Conservation (phyloP, 352 stramenopile genomes). For the Pythium chondricola region DNA sequence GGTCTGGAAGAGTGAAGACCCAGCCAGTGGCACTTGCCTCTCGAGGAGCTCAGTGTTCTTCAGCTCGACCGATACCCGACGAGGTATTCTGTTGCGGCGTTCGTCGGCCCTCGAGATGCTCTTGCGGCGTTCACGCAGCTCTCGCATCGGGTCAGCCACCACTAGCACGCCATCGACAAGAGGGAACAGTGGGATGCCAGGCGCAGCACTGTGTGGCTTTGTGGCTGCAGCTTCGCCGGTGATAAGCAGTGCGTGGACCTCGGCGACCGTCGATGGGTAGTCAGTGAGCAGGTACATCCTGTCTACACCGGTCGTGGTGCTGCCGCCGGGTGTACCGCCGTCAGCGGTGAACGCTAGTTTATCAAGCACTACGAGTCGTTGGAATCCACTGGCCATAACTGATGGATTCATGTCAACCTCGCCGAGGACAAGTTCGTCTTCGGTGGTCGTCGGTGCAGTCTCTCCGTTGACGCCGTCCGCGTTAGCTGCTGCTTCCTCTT, state of each 20-base stretch:
- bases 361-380: slow-evolving; percentile 37
- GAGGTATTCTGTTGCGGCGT: slow-evolving; percentile 9
- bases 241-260: slow-evolving; percentile 39
- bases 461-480: neutral
- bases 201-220: neutral
- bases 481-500: neutral
- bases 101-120: slow-evolving; percentile 20
- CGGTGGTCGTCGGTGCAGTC: neutral
- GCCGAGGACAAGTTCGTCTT: neutral
- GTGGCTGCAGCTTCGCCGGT: slow-evolving; percentile 23
- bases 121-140: slow-evolving; percentile 24
- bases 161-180: slow-evolving; percentile 57
- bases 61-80: slow-evolving; percentile 1
- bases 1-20: slow-evolving; percentile 32
- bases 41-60: slow-evolving; percentile 6
- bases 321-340: neutral
- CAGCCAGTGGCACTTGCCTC: neutral
- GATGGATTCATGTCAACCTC: slow-evolving; percentile 6
- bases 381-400: slow-evolving; percentile 40
- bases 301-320: neutral
- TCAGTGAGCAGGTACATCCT: slow-evolving; percentile 58
- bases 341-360: slow-evolving; percentile 24
- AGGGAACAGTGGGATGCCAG: slow-evolving; percentile 31
- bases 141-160: slow-evolving; percentile 26
- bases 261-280: slow-evolving; percentile 43